Base-by-base conservation (phyloP, 1,284 basidiomycete genomes). In the Malassezia slooffiae region DNA sequence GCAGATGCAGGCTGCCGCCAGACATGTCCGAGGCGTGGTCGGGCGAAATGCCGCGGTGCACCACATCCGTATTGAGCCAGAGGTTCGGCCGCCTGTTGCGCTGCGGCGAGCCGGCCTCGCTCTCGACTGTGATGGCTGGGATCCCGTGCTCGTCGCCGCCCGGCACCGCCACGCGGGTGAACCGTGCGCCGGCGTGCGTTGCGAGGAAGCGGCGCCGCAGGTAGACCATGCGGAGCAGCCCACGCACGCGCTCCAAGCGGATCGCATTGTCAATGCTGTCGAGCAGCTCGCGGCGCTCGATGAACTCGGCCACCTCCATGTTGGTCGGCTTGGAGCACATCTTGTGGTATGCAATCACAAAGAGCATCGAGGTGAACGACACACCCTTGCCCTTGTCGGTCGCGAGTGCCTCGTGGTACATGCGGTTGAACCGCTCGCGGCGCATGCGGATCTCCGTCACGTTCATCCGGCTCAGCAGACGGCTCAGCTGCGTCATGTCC, bases 311-410 rank as follows among this genome's bases (percentile, higher is more conserved):
- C 19, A 68, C 42, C 30, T 53, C 54, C 22, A 70, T 49, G 15
- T 66, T 60, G 9, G 55, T 49, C 5, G 34, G 79, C 66, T 93
- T 87, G 47, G 88, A 78, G 55, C 96, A 88, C 45, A 96, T 73
- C 70, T 86, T 91, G 72, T 95, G 81, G 66, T 93, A 89, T 0
- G 87, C 84, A 24, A 97, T 73, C 41, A 96, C 72, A 34, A 85
- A 67, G 11, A 96, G 76, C 87, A 95, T 93, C 32, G 82, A 78
- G 5, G 80, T 86, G 73, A 96, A 96, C 15, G 86, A 83, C 50
- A 97, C 85, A 8, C 90, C 60, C n/a, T 62, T 60, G 36, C 44
- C 50, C 2, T 57, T 52, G 52, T 83, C 77, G 50, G 83, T 76
- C 52, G 81, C 78, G 17, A 54, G 37, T 2, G 58, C 56, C 34